Conservation (phyloP, 2,329 filamentous ascomycete species). For the Stachybotrys elegans region DNA sequence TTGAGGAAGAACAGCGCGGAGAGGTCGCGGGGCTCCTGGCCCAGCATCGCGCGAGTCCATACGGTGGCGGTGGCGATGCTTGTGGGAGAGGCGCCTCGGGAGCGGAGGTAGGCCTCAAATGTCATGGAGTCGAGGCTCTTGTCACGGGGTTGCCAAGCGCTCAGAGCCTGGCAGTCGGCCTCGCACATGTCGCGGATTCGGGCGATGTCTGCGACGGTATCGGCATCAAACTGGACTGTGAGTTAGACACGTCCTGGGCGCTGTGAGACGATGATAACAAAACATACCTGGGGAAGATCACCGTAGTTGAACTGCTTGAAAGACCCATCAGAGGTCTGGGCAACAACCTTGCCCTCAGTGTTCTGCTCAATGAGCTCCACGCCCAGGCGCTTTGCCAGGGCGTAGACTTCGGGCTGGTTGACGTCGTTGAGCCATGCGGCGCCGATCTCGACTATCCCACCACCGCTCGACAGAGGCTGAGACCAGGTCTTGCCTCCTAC, state of each 20-base stretch:
- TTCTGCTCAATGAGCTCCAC: constrained; percentile 41
- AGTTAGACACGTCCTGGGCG: too few relatives aligned
- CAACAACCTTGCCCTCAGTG: constrained; percentile 35
- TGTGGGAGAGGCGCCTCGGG: constrained; percentile 12
- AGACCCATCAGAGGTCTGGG: constrained; percentile 32
- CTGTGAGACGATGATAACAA: too few relatives aligned
- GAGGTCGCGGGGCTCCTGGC: constrained; percentile 42
- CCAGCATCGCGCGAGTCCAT: constrained; percentile 46
- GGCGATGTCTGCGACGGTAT: constrained; percentile 1
- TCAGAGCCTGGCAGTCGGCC: constrained; percentile 21
- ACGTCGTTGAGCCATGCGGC: constrained; percentile 57
- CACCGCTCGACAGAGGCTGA: constrained; percentile 20
- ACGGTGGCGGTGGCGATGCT: constrained; percentile 24
- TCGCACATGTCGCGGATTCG: constrained; percentile 19
- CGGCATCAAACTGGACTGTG: constrained; percentile 7
- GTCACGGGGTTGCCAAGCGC: constrained; percentile 13
- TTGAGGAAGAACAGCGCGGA: constrained; percentile 50
- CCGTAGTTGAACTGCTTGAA: constrained; percentile 14
- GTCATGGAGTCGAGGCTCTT: constrained; percentile 18
- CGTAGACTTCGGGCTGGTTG: constrained; percentile 41
- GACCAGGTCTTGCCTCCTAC: constrained; percentile 49
- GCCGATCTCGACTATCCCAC: constrained; percentile 43
- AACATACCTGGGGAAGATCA: constrained; percentile 15
- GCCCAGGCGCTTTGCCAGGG: constrained; percentile 32
- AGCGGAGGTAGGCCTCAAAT: constrained; percentile 22